These are phyloP conservation scores for Candida tetrigidarum DNA, from an alignment of 1,139 yeast species.

Conservation along the genomic window DNA sequence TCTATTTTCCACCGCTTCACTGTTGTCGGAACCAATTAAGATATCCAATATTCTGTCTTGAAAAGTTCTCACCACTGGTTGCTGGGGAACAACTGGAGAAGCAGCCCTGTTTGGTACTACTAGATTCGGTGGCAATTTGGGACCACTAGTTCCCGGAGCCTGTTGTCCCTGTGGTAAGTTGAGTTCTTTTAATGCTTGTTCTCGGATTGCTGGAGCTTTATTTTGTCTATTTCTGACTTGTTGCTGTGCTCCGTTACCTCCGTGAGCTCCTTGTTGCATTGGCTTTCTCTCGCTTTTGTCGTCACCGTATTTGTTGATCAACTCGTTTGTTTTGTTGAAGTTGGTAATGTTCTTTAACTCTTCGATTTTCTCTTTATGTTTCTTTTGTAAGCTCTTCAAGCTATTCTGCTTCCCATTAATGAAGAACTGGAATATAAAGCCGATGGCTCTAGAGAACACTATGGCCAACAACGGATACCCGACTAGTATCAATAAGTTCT, in stretches of 20 bases:
- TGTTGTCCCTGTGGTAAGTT: slow-evolving; percentile 10
- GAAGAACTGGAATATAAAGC: slow-evolving; percentile 27
- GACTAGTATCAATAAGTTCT: slow-evolving; percentile 24
- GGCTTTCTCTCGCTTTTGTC: slow-evolving; percentile 11
- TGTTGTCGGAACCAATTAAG: slow-evolving; percentile 73
- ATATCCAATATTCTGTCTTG: slow-evolving; percentile 54
- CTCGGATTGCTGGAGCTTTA: slow-evolving; percentile 8
- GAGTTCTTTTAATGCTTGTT: slow-evolving; percentile 17
- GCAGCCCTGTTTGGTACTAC: slow-evolving; percentile 5
- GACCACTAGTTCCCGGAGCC: not conserved
- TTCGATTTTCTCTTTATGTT: slow-evolving; percentile 66
- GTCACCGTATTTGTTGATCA: slow-evolving; percentile 60
- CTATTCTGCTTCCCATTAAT: slow-evolving; percentile 25
- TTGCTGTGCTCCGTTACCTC: slow-evolving; percentile 7
- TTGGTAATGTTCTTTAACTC: slow-evolving; percentile 81
- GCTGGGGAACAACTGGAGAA: slow-evolving; percentile 5
- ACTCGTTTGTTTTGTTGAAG: slow-evolving; percentile 74
- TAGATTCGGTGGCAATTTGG: not conserved
- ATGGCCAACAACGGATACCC: slow-evolving; percentile 34
- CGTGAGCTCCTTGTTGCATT: not conserved
- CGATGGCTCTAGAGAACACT: slow-evolving; percentile 25
- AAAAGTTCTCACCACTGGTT: slow-evolving; percentile 23
- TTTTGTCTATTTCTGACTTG: slow-evolving; percentile 1
- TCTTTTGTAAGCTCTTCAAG: slow-evolving; percentile 38
- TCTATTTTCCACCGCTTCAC: slow-evolving; percentile 61